Conservation (phyloP, 106 monocot species). For the Hemerocallis citrina region DNA sequence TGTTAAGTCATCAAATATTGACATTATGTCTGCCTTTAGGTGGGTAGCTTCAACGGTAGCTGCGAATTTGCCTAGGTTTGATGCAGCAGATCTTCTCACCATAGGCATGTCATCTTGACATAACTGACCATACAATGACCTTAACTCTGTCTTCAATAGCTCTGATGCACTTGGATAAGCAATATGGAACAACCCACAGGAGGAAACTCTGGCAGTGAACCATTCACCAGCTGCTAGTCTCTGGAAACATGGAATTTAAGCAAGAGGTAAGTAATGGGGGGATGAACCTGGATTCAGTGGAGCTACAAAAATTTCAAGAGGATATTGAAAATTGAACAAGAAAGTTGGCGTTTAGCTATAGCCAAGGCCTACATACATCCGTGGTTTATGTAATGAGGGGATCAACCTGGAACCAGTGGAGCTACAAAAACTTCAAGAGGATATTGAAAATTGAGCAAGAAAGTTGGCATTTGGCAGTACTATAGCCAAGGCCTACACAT, state of each 20-base stretch:
- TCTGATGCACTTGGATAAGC: slow-evolving; percentile 85
- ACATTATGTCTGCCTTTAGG: slow-evolving; percentile 79
- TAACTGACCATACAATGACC: slow-evolving; percentile 66
- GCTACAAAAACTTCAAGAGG: background rate
- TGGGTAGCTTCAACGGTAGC: slow-evolving; percentile 64
- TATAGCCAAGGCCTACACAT: background rate
- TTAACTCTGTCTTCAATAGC: slow-evolving; percentile 62
- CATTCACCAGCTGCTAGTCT: slow-evolving; percentile 91
- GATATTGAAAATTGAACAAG: background rate
- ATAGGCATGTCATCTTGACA: slow-evolving; percentile 99
- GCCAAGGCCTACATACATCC: background rate
- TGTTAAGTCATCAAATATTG: slow-evolving; percentile 87
- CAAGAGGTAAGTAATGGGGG: background rate
- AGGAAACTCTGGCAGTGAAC: slow-evolving; percentile 93
- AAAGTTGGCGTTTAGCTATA: background rate
- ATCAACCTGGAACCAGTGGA: too few relatives aligned
- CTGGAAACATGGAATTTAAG: slow-evolving; percentile 15
- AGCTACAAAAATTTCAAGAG: background rate
- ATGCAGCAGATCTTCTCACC: slow-evolving; percentile 90
- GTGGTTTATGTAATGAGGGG: background rate
- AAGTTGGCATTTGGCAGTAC: background rate
- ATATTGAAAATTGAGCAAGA: background rate
- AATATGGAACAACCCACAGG: slow-evolving; percentile 83
- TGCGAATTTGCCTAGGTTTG: slow-evolving; percentile 88
- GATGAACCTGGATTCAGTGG: too few relatives aligned